Evolutionary conservation across 2,329 filamentous ascomycete genomes (phyloP).

Genomic region (Chaetomium sp.): DNA sequence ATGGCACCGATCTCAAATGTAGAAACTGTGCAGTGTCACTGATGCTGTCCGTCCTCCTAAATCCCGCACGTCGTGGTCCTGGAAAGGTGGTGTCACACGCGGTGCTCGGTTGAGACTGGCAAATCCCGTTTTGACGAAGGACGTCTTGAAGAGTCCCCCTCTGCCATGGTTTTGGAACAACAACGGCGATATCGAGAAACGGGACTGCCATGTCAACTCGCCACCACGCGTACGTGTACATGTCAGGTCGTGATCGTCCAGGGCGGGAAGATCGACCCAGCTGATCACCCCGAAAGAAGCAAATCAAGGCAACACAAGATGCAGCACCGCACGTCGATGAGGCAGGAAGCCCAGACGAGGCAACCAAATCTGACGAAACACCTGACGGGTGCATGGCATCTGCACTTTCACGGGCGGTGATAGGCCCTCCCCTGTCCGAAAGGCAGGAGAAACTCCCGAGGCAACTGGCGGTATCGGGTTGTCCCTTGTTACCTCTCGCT

Average conservation of each 20-base stretch:
- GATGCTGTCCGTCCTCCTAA: background rate
- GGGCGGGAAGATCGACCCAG: background rate
- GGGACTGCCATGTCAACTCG: background rate
- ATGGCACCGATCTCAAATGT: constrained; percentile 10
- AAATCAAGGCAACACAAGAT: constrained; percentile 1
- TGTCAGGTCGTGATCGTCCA: background rate
- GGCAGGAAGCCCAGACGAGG: constrained; percentile 11
- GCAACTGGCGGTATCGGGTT: background rate
- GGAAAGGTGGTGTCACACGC: background rate
- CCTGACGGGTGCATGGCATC: background rate
- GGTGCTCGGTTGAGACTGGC: background rate
- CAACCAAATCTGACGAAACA: background rate
- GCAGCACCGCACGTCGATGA: constrained; percentile 1
- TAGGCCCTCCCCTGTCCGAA: background rate
- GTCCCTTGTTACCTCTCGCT: constrained; percentile 6
- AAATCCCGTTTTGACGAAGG: background rate
- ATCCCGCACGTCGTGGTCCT: background rate
- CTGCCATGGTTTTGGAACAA: background rate
- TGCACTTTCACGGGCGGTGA: background rate
- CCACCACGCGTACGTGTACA: background rate
- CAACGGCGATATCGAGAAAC: background rate
- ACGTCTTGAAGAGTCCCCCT: background rate
- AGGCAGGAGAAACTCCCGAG: background rate
- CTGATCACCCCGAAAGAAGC: background rate
- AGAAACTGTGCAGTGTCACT: background rate